Conservation (phyloP, 768 basidiomycete species). For the Steccherinum ochraceum region DNA sequence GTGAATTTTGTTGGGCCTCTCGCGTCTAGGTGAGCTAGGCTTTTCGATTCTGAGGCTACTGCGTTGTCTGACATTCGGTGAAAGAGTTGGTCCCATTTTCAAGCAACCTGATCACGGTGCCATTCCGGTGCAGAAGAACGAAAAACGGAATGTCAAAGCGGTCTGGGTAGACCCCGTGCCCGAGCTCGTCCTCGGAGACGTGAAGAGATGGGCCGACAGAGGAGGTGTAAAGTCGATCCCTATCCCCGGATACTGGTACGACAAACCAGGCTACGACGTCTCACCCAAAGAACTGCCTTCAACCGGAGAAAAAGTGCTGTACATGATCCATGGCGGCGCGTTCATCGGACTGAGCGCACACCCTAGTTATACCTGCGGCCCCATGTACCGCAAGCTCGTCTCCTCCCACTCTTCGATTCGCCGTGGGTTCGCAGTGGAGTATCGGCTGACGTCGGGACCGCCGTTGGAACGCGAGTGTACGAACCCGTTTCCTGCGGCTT, state of each 20-base stretch:
- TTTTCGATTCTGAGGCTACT: too few relatives aligned
- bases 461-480: constrained; percentile 28
- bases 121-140: too few relatives aligned
- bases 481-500: constrained; percentile 62
- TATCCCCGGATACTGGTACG: constrained; percentile 31
- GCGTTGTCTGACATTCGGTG: background rate
- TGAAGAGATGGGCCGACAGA: constrained; percentile 22
- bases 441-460: constrained; percentile 50
- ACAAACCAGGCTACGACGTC: background rate
- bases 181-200: constrained; percentile 26
- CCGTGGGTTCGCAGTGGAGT: constrained; percentile 56
- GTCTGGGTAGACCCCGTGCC: constrained; percentile 31
- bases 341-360: background rate
- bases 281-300: background rate
- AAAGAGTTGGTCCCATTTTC: background rate
- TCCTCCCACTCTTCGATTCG: constrained; percentile 18
- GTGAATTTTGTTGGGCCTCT: background rate
- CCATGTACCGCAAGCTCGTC: background rate
- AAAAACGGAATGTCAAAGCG: background rate
- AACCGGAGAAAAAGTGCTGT: background rate
- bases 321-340: constrained; percentile 12
- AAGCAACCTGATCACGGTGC: background rate
- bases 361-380: background rate
- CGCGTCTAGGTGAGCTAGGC: background rate
- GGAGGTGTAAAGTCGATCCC: constrained; percentile 21